Percentiles rank a stretch among this genome's conserved stretches.
phyloP scores from a whole-genome alignment of 2,329 filamentous ascomycete genomes.

The Orbilia javanica region DNA sequence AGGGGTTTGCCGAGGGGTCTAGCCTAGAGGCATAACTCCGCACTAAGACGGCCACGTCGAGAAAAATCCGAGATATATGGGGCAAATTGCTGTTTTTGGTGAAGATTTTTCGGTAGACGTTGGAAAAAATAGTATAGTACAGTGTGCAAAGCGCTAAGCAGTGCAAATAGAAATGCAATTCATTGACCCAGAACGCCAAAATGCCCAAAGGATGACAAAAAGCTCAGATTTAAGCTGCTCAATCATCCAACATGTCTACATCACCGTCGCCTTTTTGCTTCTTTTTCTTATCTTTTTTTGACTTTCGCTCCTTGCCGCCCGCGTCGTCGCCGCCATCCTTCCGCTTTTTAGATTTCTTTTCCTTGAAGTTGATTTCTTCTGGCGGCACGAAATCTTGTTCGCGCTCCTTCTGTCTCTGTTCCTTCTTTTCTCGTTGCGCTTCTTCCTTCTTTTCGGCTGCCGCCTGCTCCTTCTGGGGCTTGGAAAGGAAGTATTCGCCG shows the following conservation, averaged over 20 bases:
- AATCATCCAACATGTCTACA: slow-evolving; percentile 31
- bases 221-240: neutral
- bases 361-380: slow-evolving; percentile 71
- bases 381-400: slow-evolving; percentile 89
- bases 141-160: slow-evolving; percentile 45
- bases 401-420: slow-evolving; percentile 86
- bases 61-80: slow-evolving; percentile 27
- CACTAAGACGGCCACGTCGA: slow-evolving; percentile 13
- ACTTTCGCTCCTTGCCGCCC: slow-evolving; percentile 33
- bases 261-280: slow-evolving; percentile 30
- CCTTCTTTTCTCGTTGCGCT: slow-evolving; percentile 86
- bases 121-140: slow-evolving; percentile 42
- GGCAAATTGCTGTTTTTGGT: neutral
- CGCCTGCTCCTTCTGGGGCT: slow-evolving; percentile 89
- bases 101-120: slow-evolving; percentile 6
- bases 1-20: slow-evolving; percentile 44
- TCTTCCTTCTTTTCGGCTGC: slow-evolving; percentile 83
- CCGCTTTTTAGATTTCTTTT: slow-evolving; percentile 53
- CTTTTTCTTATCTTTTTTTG: slow-evolving; percentile 57
- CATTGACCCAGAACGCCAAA: slow-evolving; percentile 47
- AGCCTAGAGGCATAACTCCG: slow-evolving; percentile 18
- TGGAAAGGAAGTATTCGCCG: slow-evolving; percentile 95
- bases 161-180: slow-evolving; percentile 26
- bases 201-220: slow-evolving; percentile 18
- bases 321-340: slow-evolving; percentile 44